Evolutionary conservation across 169 alveolate genomes (phyloP), one percentile per base, ranked within the genome.

Genomic region (Babesia bigemina): DNA sequence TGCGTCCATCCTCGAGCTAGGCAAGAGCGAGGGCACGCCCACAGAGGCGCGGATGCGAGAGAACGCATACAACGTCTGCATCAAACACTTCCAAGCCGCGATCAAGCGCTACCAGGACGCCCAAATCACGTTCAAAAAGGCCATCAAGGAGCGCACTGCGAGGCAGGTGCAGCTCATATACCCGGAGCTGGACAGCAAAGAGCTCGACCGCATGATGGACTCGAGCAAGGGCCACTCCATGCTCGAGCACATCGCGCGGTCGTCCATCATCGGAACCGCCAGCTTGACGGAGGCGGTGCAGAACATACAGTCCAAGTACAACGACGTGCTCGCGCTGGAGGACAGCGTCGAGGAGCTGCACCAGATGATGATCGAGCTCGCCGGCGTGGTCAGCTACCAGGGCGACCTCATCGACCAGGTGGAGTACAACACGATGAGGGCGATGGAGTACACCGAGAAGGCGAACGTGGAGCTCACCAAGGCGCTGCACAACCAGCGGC

Each of bases 341-440:
- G 84, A 78, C 36, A 88, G 88, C 55, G 92, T 92, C 67, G 93
- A 91, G 75, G 94, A 87, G 57, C 91, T 92, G 28, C 94, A 92
- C 70, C 93, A 91, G 57, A 83, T 92, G 90, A 90, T 92, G 85
- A 88, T 89, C 52, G 95, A 92, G 66, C 86, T 92, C 50, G 96
- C 96, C 47, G 92, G 92, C 50, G 83, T 92, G 28, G 94, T 91
- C 50, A 79, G 86, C 65, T 86, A 81, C 69, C 96, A 92, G 75
- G 96, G 96, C 12, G 96, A 92, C 63, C 84, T 92, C 82, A 74
- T 92, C 52, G 95, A 92, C 78, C 93, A 92, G 59, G 90, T 92
- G 11, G 93, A 88, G 61, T 71, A 76, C 56, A 86, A 88, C 67
- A 90, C 92, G 16, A 53, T 86, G 49, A 84, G 70, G 77, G 93